Conservation (phyloP, 2,329 filamentous ascomycete species). For the Pseudogymnoascus sp. region DNA sequence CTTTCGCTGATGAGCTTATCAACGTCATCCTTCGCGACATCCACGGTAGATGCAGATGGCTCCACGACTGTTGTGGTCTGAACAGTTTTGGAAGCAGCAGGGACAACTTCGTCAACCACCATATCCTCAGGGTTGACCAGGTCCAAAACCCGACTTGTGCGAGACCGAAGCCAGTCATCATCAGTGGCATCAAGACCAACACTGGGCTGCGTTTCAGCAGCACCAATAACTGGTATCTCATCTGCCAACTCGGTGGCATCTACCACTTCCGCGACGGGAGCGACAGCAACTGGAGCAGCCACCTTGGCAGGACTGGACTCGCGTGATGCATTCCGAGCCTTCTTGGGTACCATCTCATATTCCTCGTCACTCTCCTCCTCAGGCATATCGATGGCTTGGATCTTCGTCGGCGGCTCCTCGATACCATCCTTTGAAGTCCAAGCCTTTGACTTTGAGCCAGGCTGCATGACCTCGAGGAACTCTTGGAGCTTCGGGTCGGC, state of each 20-base stretch:
- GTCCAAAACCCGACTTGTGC: conserved; percentile 79
- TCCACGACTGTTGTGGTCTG: conserved; percentile 14
- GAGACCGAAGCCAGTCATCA: conserved; percentile 83
- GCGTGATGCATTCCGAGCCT: conserved; percentile 33
- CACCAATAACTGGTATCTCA: conserved; percentile 16
- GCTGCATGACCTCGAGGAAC: conserved; percentile 75
- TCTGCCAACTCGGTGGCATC: background rate
- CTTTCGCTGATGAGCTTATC: conserved; percentile 3
- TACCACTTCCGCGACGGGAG: conserved; percentile 9
- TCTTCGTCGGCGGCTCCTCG: conserved; percentile 35
- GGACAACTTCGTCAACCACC: conserved; percentile 40
- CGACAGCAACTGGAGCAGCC: background rate
- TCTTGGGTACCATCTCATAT: conserved; percentile 58
- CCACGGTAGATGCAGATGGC: conserved; percentile 6
- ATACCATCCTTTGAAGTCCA: conserved; percentile 46
- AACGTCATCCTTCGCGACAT: conserved; percentile 14
- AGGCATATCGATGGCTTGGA: conserved; percentile 34
- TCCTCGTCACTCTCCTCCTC: conserved; percentile 64
- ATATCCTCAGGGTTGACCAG: conserved; percentile 50
- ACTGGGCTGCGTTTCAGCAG: conserved; percentile 22
- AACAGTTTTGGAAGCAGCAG: conserved; percentile 17
- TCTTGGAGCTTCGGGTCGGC: conserved; percentile 76
- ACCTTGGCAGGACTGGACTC: background rate
- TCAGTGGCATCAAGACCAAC: conserved; percentile 35
- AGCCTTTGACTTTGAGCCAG: conserved; percentile 54